These are phyloP conservation scores for Amanita pseudoporphyria DNA, from an alignment of 768 basidiomycete species.

Conservation along the genomic window DNA sequence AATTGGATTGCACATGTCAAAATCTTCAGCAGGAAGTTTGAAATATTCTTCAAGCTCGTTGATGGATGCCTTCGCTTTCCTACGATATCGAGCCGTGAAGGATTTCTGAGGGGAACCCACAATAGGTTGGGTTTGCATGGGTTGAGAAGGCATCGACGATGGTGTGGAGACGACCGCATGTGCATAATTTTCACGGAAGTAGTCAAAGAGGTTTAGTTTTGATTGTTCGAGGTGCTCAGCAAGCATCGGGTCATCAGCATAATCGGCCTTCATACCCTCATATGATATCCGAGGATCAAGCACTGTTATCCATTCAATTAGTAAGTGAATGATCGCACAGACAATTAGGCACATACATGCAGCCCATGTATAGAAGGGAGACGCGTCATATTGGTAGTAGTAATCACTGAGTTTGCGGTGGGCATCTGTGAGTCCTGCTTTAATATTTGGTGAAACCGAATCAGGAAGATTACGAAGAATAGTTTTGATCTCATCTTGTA, in stretches of 20 bases:
- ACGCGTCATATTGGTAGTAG: no score
- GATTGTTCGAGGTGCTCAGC: no score
- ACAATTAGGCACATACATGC: constrained; percentile 20
- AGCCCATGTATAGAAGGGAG: no score
- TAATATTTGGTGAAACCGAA: constrained; percentile 7
- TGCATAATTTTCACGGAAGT: constrained; percentile 10
- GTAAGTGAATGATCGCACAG: constrained; percentile 9
- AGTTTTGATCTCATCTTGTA: constrained; percentile 19
- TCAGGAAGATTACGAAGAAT: constrained; percentile 15
- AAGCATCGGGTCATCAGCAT: no score
- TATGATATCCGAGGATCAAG: no score
- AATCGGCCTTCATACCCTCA: no score
- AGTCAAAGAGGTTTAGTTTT: constrained; percentile 4
- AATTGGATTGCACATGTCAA: constrained; percentile 18
- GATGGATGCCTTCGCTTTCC: neutral
- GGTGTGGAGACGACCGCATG: neutral
- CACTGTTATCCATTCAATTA: neutral
- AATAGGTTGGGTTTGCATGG: neutral
- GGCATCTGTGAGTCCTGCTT: constrained; percentile 17
- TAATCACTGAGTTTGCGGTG: no score
- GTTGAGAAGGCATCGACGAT: neutral
- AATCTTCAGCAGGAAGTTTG: constrained; percentile 16
- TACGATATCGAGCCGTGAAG: constrained; percentile 1
- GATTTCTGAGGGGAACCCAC: neutral
- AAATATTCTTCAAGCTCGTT: constrained; percentile 19